Conservation (phyloP, 108 stramenopile genomes). For the Cafeteria roenbergensis region DNA sequence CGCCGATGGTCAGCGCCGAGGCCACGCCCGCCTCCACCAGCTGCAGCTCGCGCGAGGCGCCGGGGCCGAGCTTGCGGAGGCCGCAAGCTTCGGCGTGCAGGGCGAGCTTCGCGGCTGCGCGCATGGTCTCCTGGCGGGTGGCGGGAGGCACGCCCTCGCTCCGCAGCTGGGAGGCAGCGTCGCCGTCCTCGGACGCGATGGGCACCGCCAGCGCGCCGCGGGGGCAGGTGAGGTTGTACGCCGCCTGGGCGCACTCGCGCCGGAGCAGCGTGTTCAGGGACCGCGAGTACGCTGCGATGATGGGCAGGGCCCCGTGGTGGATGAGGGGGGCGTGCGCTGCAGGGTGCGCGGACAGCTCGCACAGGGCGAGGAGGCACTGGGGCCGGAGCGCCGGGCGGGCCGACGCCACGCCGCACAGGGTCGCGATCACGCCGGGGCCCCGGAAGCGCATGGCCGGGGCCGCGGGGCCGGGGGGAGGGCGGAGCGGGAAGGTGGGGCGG, state of each 20-base stretch:
- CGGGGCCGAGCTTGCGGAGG: not conserved
- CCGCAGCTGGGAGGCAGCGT: no score
- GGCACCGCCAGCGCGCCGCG: not conserved
- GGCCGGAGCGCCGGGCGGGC: not conserved
- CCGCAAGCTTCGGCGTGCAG: not conserved
- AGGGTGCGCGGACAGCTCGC: not conserved
- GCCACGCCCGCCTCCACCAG: not conserved
- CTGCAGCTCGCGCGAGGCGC: not conserved
- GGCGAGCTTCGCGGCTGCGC: no score
- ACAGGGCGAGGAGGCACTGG: not conserved
- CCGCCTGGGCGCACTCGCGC: constrained; percentile 3
- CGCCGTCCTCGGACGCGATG: not conserved
- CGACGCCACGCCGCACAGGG: not conserved
- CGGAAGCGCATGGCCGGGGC: no score
- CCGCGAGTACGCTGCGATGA: constrained; percentile 2
- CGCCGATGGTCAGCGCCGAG: not conserved
- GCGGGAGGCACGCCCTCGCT: no score
- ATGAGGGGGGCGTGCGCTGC: not conserved
- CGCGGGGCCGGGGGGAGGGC: no score
- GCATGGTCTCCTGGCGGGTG: no score
- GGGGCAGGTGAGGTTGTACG: constrained; percentile 1
- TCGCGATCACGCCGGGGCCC: not conserved
- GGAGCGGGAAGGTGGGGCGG: no score
- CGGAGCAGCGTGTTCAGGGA: not conserved
- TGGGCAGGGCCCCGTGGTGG: not conserved